These are phyloP conservation scores for Blepharisma japonicum DNA, from an alignment of 73 alveolate species.

Conservation along the genomic window DNA sequence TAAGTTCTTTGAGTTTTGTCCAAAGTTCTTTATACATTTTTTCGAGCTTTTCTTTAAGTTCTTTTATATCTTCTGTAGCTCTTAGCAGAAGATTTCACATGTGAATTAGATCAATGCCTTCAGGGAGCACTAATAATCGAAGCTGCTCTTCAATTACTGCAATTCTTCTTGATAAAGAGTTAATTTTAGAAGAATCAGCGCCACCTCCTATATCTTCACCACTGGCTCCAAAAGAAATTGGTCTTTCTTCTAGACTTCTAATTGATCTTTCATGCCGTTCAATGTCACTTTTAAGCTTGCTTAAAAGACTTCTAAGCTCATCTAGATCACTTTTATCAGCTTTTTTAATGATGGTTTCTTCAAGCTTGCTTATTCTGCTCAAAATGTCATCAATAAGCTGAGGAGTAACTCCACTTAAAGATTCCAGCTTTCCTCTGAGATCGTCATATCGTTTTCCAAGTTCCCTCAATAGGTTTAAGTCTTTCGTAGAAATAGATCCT, in stretches of 20 bases:
- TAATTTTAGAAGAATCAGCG: slow-evolving; percentile 12
- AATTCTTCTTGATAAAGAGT: slow-evolving; percentile 16
- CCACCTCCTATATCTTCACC: not conserved
- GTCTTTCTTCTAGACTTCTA: too few species aligned
- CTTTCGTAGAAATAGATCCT: too few species aligned
- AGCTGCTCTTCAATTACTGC: not conserved
- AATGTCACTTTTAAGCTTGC: not conserved
- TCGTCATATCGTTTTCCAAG: not conserved
- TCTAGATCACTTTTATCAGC: not conserved
- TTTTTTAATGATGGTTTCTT: not conserved
- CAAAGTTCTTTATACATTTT: not conserved
- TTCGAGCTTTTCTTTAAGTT: not conserved
- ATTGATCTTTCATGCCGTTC: not conserved
- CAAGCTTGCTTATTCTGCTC: not conserved
- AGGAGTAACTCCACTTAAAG: too few species aligned
- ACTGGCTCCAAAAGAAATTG: too few species aligned
- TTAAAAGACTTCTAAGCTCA: not conserved
- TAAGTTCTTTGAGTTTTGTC: not conserved
- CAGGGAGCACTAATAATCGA: not conserved
- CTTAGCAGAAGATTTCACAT: not conserved
- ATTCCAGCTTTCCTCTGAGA: not conserved
- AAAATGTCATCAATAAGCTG: not conserved
- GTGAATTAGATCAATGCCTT: not conserved
- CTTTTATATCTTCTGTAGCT: not conserved
- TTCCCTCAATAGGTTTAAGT: too few species aligned